phyloP scores from a whole-genome alignment of 345 rosid species.

The Salix caprea region DNA sequence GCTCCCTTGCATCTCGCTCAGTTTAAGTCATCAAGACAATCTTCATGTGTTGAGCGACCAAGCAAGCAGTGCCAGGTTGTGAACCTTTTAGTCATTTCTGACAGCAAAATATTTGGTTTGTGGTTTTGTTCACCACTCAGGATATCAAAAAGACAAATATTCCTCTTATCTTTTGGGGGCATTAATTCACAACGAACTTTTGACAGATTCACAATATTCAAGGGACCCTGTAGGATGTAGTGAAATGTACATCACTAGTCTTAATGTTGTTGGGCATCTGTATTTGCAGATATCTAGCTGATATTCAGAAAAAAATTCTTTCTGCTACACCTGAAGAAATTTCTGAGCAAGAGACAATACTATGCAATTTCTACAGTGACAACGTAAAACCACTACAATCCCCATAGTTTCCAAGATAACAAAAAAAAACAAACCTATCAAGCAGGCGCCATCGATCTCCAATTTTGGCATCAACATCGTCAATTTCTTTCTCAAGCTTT shows the following conservation, averaged over 20 bases:
- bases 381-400: constrained; percentile 3
- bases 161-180: not conserved
- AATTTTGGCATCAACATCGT: constrained; percentile 92
- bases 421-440: constrained; percentile 57
- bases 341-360: not conserved
- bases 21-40: not conserved
- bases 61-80: not conserved
- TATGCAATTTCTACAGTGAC: not conserved
- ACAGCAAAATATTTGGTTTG: not conserved
- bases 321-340: not conserved
- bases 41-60: not conserved
- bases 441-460: constrained; percentile 88
- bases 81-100: not conserved
- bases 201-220: not conserved
- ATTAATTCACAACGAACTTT: not conserved
- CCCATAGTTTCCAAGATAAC: not conserved
- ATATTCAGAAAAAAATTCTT: not conserved
- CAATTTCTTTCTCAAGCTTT: constrained; percentile 93
- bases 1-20: not conserved
- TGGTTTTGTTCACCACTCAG: not conserved
- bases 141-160: not conserved
- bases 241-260: not conserved
- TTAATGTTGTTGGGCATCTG: not conserved
- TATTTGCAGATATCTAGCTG: not conserved
- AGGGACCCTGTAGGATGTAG: not conserved